Base-by-base conservation (phyloP, 129 eudicot genomes). In the Logfia minima region DNA sequence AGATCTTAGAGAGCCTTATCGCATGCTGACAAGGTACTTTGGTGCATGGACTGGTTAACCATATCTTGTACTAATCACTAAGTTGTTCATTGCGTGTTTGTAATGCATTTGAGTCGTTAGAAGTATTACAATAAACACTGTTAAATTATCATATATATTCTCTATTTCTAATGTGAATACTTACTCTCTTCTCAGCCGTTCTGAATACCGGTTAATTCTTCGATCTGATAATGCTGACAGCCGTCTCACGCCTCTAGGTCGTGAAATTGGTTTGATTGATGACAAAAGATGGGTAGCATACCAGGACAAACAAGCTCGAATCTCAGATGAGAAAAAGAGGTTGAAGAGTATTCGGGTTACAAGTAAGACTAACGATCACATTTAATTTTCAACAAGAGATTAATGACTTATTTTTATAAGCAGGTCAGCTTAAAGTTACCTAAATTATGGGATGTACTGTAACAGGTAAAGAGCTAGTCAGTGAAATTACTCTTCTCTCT, bases 1-100 rank as follows among this genome's bases (percentile, higher is more conserved):
- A 86, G 97, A 94, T 80, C 97, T 94, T 45, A 89, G 98, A 58
- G 98, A 94, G 83, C 98, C 98, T 81, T 94, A 94, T 45, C 97
- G 98, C 67, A 87, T 93, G 98, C 84, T 90, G 28, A 90, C 96
- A 77, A 90, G 96, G 96, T 90, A 85, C 41, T 41, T 2, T 63
- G 75, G 69, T 55, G 39, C 69, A 26, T 23, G 35, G 1, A 2
- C 8, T 5, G 23, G 45, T 48, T 52, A 70, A 55, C 51, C 5
- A 53, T 13, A 53, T 7, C 60, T 1, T 53, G 3, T 63, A 63
- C 68, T 11, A 28, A 24, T 24, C 68, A 29, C 68, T 63, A 63
- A 63, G 32, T 4, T 26, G 41, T 8, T n/a, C 32, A 32, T 29
- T 45, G 18, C 5, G 5, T 18, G 14, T 62, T 43, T 28, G 52